Evolutionary conservation across 805 yeast genomes (phyloP), one percentile per base, ranked within the genome.

Genomic region (Candida multigemmis): DNA sequence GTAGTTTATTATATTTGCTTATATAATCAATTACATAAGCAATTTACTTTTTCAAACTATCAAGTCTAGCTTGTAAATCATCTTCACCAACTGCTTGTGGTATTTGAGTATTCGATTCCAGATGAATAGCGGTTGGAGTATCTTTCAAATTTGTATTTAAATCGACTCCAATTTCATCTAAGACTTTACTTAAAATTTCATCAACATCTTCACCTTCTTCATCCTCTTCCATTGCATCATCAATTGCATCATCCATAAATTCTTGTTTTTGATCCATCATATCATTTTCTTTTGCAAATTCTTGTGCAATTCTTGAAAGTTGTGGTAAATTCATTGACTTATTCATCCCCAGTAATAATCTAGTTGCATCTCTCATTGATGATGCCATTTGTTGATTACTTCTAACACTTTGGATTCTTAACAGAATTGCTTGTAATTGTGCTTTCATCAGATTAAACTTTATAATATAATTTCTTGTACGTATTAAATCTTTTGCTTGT

Each of bases 221-320:
- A 38, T 77, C 81, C 32, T 83, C 74, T 31, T 55, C 62, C 91
- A 91, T 85, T 12, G 91, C 82, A 50, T 89, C 96, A 48, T 91
- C 99, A 42, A 91, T 79, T 12, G 96, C 93, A 49, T 91, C 98
- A 49, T 91, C 98, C 81, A 91, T 91, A 74, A 93, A 84, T 51
- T 93, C 99, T 53, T 93, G 97, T 46, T 94, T 78, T 58, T 91
- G 98, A 53, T 89, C 96, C 97, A 91, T 91, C 42, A 93, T 61
- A 48, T 93, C 98, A 53, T 82, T 84, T 46, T 89, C 94, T 44
- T 74, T 76, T 45, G 91, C 94, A 53, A 91, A 91, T 44, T 91
- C 97, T 81, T 84, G 87, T 3, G 96, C 85, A 12, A 91, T 91
- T 35, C 79, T 71, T 31, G 84, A 79, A 34, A 91, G 60, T 40